phyloP scores from a whole-genome alignment of 139 green algal genomes.

The Gonium pectorale region DNA sequence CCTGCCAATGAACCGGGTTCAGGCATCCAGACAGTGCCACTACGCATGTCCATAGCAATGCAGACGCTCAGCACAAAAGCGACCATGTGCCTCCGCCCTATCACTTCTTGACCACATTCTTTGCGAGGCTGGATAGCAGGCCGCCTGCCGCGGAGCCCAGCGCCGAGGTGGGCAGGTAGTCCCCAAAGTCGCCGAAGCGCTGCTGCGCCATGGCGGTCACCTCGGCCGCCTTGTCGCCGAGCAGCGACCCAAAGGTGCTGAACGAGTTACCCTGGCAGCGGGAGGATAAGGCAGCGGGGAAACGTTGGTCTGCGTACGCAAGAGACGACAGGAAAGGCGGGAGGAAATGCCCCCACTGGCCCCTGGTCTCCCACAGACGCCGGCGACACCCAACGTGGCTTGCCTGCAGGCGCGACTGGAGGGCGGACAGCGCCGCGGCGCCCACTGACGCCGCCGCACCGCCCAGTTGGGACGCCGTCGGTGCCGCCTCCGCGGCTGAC shows the following conservation, averaged over 20 bases:
- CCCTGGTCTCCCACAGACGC: not conserved
- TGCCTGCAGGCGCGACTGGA: constrained; percentile 51
- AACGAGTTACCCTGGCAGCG: constrained; percentile 42
- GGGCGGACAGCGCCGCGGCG: constrained; percentile 51
- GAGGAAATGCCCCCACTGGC: too few species aligned
- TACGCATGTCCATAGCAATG: too few species aligned
- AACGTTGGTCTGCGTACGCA: not conserved
- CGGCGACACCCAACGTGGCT: not conserved
- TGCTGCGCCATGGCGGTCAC: constrained; percentile 65
- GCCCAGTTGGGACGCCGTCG: not conserved
- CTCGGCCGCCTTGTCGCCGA: constrained; percentile 69
- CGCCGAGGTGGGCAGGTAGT: constrained; percentile 55
- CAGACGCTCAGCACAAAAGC: too few species aligned
- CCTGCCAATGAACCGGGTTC: too few species aligned
- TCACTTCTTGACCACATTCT: constrained; percentile 43
- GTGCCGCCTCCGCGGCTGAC: not conserved
- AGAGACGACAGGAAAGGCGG: too few species aligned
- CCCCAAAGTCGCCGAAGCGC: constrained; percentile 51
- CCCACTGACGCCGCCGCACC: constrained; percentile 36
- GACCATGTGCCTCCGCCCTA: too few species aligned
- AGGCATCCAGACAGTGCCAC: too few species aligned
- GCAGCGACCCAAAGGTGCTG: constrained; percentile 52
- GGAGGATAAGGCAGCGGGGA: not conserved
- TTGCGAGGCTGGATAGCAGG: constrained; percentile 40
- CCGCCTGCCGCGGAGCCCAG: constrained; percentile 39